Evolutionary conservation across 1,139 yeast species (phyloP), one percentile per base, ranked within the genome.

Genomic region (Debaryomyces psychrophilus): DNA sequence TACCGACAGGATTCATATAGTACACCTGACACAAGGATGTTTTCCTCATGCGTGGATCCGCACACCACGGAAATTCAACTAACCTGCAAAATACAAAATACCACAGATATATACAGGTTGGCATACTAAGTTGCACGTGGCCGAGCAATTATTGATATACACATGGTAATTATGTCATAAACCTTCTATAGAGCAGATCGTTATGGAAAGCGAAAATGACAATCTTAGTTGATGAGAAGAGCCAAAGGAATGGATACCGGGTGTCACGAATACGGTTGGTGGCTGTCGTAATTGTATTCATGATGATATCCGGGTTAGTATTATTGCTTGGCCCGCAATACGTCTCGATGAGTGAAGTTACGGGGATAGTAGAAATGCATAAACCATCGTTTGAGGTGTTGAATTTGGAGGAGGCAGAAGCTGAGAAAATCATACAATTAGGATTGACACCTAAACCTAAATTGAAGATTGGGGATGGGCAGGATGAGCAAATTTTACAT

Each of bases 381-480:
- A 31, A 14, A 25, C 26, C 31, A 14, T 12, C 23, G 5, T 31
- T 33, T 7, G 44, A 42, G 34, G 25, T 12, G 20, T 11, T 42
- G 31, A 14, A n/a, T 4, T 37, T 42, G 27, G 26, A 25, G 7
- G 29, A 12, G 8, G 4, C 31, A 5, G 41, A 35, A 11, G 27
- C 22, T n/a, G 37, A 26, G 9, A 28, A 36, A 23, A n/a, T 36
- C 8, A 23, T 6, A 23, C 11, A 48, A n/a, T 54, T 67, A 45
- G 69, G 69, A 1, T 64, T 75, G 39, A 69, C 72, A 1, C 68
- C 66, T 8, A 68, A 69, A 45, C 54, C 58, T 18, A 69, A 72
- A 1, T 61, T 73, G 15, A 51, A 55, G 8, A 52, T 73, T 20
- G 50, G 50, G n/a, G 54, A 58, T 15, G 50, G 54, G 18, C 62